Percentiles rank a stretch among this genome's conserved stretches.
Conservation (phyloP, 805 yeast genomes). For the Saccharomycopsis fibuligera region DNA sequence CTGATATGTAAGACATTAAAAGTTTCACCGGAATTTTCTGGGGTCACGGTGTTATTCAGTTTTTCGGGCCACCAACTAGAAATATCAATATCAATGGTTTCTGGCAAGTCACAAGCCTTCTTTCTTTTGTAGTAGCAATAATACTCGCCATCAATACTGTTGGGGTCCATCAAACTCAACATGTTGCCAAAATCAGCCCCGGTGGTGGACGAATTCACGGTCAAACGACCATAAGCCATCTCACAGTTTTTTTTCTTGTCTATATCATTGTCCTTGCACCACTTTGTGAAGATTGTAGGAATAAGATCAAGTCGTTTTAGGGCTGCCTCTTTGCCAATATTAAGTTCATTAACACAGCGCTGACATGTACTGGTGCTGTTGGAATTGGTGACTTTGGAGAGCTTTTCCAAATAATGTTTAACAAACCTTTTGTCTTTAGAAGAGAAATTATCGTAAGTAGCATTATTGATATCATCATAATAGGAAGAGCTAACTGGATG, state of each 20-base stretch:
- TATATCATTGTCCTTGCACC: conserved; percentile 36
- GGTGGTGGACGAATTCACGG: conserved; percentile 31
- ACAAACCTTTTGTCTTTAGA: conserved; percentile 1
- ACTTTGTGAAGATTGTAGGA: conserved; percentile 34
- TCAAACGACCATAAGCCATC: conserved; percentile 32
- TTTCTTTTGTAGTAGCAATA: conserved; percentile 50
- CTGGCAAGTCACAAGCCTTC: conserved; percentile 48
- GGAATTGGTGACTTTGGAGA: conserved; percentile 5
- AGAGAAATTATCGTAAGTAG: too few relatives aligned
- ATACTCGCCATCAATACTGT: conserved; percentile 50
- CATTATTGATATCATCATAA: too few relatives aligned
- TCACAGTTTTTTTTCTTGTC: conserved; percentile 27
- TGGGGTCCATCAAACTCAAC: conserved; percentile 45
- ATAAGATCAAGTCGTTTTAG: conserved; percentile 29
- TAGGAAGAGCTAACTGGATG: too few relatives aligned
- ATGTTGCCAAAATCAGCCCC: conserved; percentile 47
- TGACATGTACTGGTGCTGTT: conserved; percentile 25
- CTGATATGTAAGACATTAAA: conserved; percentile 61
- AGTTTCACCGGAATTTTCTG: conserved; percentile 32
- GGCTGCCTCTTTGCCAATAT: conserved; percentile 34
- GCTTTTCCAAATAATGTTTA: background rate
- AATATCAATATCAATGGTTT: conserved; percentile 42
- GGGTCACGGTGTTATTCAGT: conserved; percentile 38
- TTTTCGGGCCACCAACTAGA: conserved; percentile 39
- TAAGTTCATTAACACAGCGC: conserved; percentile 32